Percentiles rank a stretch among this genome's conserved stretches.
Conservation (phyloP, 805 yeast species). For the Komagataella pseudopastoris region DNA sequence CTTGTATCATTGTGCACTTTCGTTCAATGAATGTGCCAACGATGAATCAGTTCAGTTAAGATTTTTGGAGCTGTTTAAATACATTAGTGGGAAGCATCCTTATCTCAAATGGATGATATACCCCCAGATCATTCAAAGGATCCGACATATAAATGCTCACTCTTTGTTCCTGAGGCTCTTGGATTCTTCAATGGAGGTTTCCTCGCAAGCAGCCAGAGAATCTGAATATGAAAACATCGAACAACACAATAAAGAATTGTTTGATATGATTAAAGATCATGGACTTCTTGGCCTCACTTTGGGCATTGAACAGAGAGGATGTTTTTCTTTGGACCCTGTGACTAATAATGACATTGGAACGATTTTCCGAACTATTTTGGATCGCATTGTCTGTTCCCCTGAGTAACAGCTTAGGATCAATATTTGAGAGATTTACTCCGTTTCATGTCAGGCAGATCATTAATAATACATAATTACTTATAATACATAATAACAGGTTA, state of each 20-base stretch:
- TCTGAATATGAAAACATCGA: constrained; percentile 16
- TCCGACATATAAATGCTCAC: constrained; percentile 2
- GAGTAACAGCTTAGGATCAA: background rate
- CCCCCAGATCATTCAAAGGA: constrained; percentile 2
- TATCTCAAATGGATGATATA: constrained; percentile 9
- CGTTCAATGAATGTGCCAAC: constrained; percentile 1
- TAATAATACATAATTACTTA: background rate
- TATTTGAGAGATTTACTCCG: background rate
- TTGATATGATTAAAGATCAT: background rate
- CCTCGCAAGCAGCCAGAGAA: constrained; percentile 11
- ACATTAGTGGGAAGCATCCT: constrained; percentile 1
- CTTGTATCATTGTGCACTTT: constrained; percentile 2
- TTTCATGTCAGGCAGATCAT: background rate
- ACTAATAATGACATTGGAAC: background rate
- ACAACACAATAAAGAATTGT: constrained; percentile 9
- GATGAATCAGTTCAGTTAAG: constrained; percentile 4
- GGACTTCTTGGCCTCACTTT: background rate
- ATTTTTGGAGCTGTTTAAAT: constrained; percentile 4
- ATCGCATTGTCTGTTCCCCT: background rate
- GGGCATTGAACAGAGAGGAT: background rate
- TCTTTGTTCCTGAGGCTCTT: constrained; percentile 3
- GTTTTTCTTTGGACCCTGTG: background rate
- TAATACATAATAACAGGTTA: too few species aligned
- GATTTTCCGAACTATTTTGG: background rate
- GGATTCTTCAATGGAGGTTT: constrained; percentile 3